Evolutionary conservation across 2,329 filamentous ascomycete species (phyloP).

Genomic region (Colletotrichum abscissum): DNA sequence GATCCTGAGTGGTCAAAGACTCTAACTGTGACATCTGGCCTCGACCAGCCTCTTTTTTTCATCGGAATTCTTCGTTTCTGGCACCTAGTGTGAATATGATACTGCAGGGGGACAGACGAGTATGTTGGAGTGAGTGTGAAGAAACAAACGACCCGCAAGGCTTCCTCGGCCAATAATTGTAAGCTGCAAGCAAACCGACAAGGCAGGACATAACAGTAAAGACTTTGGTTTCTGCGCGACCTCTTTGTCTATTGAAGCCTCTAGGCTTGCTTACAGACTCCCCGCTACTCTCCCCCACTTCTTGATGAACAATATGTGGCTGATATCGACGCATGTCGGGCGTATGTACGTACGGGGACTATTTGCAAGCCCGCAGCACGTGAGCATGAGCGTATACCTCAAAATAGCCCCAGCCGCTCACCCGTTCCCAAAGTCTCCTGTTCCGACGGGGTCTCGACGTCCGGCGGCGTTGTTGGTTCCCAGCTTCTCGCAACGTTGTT

Average conservation of each 20-base stretch:
- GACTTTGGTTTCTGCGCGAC: neutral
- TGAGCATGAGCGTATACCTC: neutral
- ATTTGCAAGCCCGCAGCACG: slow-evolving; percentile 1
- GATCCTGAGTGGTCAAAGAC: neutral
- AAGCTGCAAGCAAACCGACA: slow-evolving; percentile 6
- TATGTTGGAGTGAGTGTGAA: neutral
- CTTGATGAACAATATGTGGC: neutral
- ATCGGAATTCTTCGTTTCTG: neutral
- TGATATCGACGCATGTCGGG: neutral
- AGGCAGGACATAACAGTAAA: neutral
- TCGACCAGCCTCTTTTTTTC: neutral
- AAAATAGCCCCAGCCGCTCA: slow-evolving; percentile 1
- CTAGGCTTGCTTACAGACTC: neutral
- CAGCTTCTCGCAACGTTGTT: neutral
- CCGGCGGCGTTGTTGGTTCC: neutral
- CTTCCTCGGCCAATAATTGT: neutral
- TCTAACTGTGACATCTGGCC: neutral
- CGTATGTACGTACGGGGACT: slow-evolving; percentile 14
- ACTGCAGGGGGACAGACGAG: neutral
- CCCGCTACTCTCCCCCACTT: neutral
- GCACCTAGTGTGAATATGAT: neutral
- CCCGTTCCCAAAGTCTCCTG: neutral
- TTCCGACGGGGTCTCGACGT: neutral
- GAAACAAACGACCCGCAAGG: neutral
- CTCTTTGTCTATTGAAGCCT: neutral